Base-by-base conservation (phyloP, 78 protist species). In the Dictyostelium intermedium region DNA sequence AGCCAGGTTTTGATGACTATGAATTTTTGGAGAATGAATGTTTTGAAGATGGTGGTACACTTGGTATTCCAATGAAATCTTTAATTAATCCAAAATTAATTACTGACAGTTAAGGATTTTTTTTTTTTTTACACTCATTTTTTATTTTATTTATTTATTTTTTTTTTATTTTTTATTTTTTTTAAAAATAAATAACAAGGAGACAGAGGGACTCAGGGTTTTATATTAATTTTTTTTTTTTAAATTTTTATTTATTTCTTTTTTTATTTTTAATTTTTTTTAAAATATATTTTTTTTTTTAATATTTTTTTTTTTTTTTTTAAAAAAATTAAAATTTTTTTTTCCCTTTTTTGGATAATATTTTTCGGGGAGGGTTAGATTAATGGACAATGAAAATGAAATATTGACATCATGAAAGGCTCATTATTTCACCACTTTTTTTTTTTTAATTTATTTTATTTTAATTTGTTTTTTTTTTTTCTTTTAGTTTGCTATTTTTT, bases 81-180 rank as follows among this genome's bases (percentile, higher is more conserved):
- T 35, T 72, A 11, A 72, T 72, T 34, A 72, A 34, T 72, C 79
- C 79, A 34, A 72, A 72, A 72, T 72, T 72, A 72, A 72, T 72
- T 30, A 27, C 39, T 27, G 1, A 27, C 35, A 60, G 18, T 20
- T 60, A 60, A 60, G 10, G 18, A 60, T 25, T 63, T 25, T 63
- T 25, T 63, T 63, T 63, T 63, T 63, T 25, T 25, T 63, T 63
- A 0, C 13, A n/a, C 0, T 27, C 30, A n/a, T 69, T 69, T 69
- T 69, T 30, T 11, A 27, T 25, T 69, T 70, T 70, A 30, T 70
- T 70, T 70, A 13, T 70, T 30, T 70, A 13, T 72, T 34, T 72
- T 72, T 30, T 1, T 69, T 34, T 27, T 70, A 32, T 70, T 70
- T 70, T 70, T 70, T 32, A 32, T 70, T 8, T 4, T 25, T 63